Base-by-base conservation (phyloP, 371 early-diverging fungal genomes). In the Sporodiniella umbellata region DNA sequence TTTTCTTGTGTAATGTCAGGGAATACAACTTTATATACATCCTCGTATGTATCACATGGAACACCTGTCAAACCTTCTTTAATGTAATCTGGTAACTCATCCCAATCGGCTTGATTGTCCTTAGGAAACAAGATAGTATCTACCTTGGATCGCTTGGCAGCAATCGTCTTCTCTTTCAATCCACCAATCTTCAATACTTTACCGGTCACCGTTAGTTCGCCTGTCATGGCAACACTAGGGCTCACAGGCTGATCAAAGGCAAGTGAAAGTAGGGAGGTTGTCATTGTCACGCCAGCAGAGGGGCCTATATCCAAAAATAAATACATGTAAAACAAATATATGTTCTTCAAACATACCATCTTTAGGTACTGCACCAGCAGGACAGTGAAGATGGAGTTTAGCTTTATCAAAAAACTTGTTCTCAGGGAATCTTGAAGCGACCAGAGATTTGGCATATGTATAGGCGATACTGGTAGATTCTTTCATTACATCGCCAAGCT, bases 401-500 rank as follows among this genome's bases (percentile, higher is more conserved):
- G 93, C 91, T 53, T 86, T 83, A 48, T 90, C 86, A 61, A 97
- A 97, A 80, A 96, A 95, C 48, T 77, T 78, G 74, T 93, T 95
- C 38, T 84, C 80, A 5, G 94, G 93, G 72, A 83, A 85, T 3
- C 67, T 68, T 11, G 77, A 73, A 17, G 84, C 84, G 61, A 96
- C 49, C 40, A 91, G 64, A 22, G 91, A 81, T 60, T 90, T 90
- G 15, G 94, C 89, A 72, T 77, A 96, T 0, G 96, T 96, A 70
- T 96, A 95, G 0, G 99, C 96, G 51, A 98, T 93, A 15, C 84
- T 87, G 6, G 92, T 80, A n/a, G 91, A 90, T 67, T 98, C 99
- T 74, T 97, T 95, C 98, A 98, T 98, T 21, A 98, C 98, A 66
- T 96, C 95, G 30, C 98, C 98, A 53, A 98, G 77, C 62, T 98